phyloP scores from a whole-genome alignment of 2,329 filamentous ascomycete species.

The Chalaropsis ovoidea region DNA sequence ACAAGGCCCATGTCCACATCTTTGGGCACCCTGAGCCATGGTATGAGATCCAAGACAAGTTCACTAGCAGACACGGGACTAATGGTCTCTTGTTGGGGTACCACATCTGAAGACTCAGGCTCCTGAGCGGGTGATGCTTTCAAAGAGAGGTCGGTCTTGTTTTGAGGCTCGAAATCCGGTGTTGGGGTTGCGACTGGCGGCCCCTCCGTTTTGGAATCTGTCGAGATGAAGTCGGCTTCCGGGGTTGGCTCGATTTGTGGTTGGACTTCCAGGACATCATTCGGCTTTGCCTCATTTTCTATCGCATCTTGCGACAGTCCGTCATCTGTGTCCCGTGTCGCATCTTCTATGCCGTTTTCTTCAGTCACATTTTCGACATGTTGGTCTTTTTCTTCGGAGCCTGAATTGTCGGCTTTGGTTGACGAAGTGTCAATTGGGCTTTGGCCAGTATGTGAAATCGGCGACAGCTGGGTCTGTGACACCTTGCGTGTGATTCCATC shows the following conservation, averaged over 20 bases:
- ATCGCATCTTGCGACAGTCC: background rate
- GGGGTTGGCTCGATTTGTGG: background rate
- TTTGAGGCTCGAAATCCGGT: background rate
- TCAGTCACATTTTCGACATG: no score
- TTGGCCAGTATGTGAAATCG: background rate
- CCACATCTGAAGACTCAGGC: background rate
- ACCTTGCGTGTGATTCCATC: constrained; percentile 36
- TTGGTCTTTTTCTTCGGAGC: background rate
- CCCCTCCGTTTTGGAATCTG: background rate
- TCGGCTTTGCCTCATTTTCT: background rate
- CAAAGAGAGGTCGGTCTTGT: background rate
- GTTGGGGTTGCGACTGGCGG: background rate
- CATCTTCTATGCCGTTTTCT: background rate
- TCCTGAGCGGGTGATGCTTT: background rate
- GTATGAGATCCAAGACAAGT: background rate
- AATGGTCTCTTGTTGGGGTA: background rate
- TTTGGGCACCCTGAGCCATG: background rate
- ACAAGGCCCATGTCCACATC: constrained; percentile 23
- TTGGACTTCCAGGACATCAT: background rate
- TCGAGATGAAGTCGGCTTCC: background rate
- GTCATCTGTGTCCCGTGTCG: background rate
- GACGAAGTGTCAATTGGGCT: background rate
- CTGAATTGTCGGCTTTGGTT: background rate
- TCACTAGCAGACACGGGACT: background rate
- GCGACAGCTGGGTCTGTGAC: background rate